Percentiles rank a stretch among this genome's conserved stretches.
Evolutionary conservation across 176 grass and related monocot genomes (phyloP).

Genomic region (Raddia distichophylla): DNA sequence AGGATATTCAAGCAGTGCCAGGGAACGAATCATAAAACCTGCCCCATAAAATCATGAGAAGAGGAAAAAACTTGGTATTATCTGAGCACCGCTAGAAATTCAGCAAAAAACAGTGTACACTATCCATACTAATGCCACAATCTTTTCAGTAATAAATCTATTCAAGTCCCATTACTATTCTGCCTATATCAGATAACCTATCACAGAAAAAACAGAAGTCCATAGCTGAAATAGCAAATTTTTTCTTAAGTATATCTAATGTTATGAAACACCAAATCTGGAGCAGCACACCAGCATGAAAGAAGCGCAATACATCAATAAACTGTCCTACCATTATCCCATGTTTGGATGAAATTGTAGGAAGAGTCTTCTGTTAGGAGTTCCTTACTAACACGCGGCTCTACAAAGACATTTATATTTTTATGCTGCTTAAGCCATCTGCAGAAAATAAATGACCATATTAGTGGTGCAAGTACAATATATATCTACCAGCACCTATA

Average conservation of each 20-base stretch:
- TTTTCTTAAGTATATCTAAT: neutral
- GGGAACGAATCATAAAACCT: neutral
- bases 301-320: neutral
- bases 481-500: neutral
- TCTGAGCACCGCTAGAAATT: conserved; percentile 8
- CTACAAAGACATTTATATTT: conserved; percentile 87
- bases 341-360: conserved; percentile 79
- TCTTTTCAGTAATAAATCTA: neutral
- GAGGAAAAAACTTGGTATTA: neutral
- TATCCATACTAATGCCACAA: neutral
- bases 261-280: conserved; percentile 4
- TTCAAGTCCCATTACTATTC: conserved; percentile 7
- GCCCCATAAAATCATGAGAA: neutral
- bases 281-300: conserved; percentile 13
- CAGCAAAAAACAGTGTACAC: conserved; percentile 3
- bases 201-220: conserved; percentile 11
- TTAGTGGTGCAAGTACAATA: neutral
- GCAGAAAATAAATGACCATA: conserved; percentile 34
- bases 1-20: neutral
- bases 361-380: conserved; percentile 61
- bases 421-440: conserved; percentile 90
- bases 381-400: conserved; percentile 81
- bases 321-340: conserved; percentile 81
- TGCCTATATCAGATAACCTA: conserved; percentile 4
- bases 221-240: neutral